Evolutionary conservation across 169 alveolate genomes (phyloP), one percentile per base, ranked within the genome.

Genomic region (Cryptosporidium canis): DNA sequence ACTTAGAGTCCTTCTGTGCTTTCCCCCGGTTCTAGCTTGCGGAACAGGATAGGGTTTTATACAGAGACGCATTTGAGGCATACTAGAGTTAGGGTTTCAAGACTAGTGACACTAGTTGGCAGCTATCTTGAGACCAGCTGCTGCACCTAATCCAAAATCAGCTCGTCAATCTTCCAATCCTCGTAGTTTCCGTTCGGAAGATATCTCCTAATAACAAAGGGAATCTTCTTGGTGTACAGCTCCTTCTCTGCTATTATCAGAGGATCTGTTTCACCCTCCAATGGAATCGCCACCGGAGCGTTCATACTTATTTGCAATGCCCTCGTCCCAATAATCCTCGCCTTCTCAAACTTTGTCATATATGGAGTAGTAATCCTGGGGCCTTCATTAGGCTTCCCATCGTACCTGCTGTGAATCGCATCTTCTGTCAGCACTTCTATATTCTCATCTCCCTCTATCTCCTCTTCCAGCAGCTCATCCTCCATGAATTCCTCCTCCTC

Each of bases 291-390:
- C 48, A 98, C 95, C 4, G 99, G 99, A 31, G 99, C 99, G 93
- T 98, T 96, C 94, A 97, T 94, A 83, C 99, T 96, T 65, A 99
- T 98, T 90, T 99, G 99, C 64, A 99, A 92, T 16, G 99, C 99
- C 68, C 99, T 92, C 0, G 99, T 98, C 12, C 99, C 99, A 48
- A 99, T 95, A 56, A 99, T 94, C 90, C 99, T 96, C 18, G 99
- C 99, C 94, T 97, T 97, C 94, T 98, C 99, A 92, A 96, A 98
- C 93, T 98, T 98, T 31, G 99, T 98, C 94, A 98, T 91, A 92
- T 94, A 97, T 14, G 98, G 98, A 11, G 99, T 95, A 9, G 99
- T 96, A 41, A 94, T 95, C 82, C 98, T 84, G 51, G 92, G 95
- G 35, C 94, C 94, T 47, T 92, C 92, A 45, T 61, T 58, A n/a